Conservation (phyloP, 208 protist genomes). For the Zelonia costaricensis region DNA sequence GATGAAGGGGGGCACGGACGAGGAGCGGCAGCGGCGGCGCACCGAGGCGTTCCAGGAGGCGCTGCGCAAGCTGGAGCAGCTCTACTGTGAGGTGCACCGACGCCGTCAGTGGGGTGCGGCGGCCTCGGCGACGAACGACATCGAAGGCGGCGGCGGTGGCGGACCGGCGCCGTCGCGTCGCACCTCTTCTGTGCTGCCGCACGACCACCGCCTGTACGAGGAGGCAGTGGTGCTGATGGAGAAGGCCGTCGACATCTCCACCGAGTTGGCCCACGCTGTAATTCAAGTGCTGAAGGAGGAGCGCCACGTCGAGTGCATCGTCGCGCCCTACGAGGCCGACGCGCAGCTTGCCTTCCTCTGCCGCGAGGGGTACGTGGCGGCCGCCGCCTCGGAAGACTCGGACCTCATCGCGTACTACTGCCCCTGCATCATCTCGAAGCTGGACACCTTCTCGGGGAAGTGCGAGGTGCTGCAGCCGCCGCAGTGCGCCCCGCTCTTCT, state of each 20-base stretch:
- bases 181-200: slow-evolving; percentile 10
- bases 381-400: slow-evolving; percentile 98
- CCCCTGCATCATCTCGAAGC: slow-evolving; percentile 76
- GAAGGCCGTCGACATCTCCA: slow-evolving; percentile 75
- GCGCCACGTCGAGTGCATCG: slow-evolving; percentile 89
- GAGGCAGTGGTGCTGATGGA: slow-evolving; percentile 59
- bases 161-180: neutral
- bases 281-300: slow-evolving; percentile 69
- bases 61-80: slow-evolving; percentile 40
- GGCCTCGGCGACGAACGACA: no score
- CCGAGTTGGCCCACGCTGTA: slow-evolving; percentile 77
- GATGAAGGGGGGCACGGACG: slow-evolving; percentile 73
- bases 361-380: slow-evolving; percentile 84
- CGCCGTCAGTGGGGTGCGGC: neutral
- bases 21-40: slow-evolving; percentile 43
- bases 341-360: slow-evolving; percentile 98
- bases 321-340: slow-evolving; percentile 99
- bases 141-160: neutral
- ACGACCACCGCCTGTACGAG: slow-evolving; percentile 13
- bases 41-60: slow-evolving; percentile 37
- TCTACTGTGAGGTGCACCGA: slow-evolving; percentile 27
- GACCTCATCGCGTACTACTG: slow-evolving; percentile 98
- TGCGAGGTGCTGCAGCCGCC: slow-evolving; percentile 54
- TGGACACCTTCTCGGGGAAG: slow-evolving; percentile 49
- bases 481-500: slow-evolving; percentile 43